These are phyloP conservation scores for Ampelocalamus luodianensis DNA, from an alignment of 176 grass and related monocot species.

Conservation along the genomic window DNA sequence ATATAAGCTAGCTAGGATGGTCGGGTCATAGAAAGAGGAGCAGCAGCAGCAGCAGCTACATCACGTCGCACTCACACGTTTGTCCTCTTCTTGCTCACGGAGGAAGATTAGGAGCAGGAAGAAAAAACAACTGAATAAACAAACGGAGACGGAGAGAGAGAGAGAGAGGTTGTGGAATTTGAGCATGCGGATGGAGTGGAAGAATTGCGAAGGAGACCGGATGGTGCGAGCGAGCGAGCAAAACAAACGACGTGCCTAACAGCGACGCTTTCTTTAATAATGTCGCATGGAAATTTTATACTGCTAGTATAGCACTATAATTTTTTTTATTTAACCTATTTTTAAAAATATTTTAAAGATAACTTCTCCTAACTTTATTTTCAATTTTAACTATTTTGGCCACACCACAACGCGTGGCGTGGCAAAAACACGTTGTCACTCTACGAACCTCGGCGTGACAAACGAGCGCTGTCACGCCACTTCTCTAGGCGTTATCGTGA, in stretches of 20 bases:
- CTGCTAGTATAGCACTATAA: neutral
- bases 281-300: neutral
- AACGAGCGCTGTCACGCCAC: too few species aligned
- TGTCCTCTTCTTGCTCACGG: conserved; percentile 32
- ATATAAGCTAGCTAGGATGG: neutral
- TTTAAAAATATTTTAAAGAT: too few species aligned
- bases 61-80: neutral
- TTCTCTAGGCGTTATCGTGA: too few species aligned
- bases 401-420: too few species aligned
- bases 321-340: too few species aligned
- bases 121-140: neutral
- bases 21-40: neutral
- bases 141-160: neutral
- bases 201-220: conserved; percentile 16
- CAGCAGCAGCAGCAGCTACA: neutral
- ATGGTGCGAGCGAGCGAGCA: neutral
- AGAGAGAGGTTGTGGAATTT: conserved; percentile 18
- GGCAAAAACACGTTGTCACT: too few species aligned
- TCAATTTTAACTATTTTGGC: too few species aligned
- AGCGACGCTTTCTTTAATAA: neutral
- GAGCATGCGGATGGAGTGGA: conserved; percentile 46
- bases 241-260: neutral
- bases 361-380: too few species aligned
- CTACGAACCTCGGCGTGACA: too few species aligned
- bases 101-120: neutral